A percentile compares a stretch with the other conserved stretches of the same genome.
phyloP scores from a whole-genome alignment of 129 eudicot species.

The Artemisia tridentata region DNA sequence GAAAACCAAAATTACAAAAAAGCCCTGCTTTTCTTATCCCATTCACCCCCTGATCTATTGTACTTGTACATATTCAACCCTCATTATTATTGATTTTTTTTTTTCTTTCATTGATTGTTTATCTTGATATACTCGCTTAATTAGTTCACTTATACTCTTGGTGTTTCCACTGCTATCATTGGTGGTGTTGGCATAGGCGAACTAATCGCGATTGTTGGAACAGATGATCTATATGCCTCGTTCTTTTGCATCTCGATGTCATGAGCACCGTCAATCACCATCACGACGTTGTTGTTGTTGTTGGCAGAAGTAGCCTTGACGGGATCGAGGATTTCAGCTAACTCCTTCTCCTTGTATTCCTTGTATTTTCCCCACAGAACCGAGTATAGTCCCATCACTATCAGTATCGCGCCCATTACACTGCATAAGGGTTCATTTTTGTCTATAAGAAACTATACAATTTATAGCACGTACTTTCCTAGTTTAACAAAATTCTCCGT shows the following conservation, averaged over 20 bases:
- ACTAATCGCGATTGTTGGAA: slow-evolving; percentile 51
- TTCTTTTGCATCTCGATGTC: slow-evolving; percentile 46
- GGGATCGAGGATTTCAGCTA: slow-evolving; percentile 53
- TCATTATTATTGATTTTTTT: slow-evolving; percentile 10
- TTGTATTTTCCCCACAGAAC: slow-evolving; percentile 98
- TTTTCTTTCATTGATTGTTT: background rate
- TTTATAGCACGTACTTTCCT: background rate
- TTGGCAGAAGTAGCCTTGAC: slow-evolving; percentile 38
- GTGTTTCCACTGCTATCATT: slow-evolving; percentile 74
- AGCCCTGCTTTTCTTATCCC: slow-evolving; percentile 27
- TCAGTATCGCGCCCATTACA: slow-evolving; percentile 68
- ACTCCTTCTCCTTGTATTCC: slow-evolving; percentile 73
- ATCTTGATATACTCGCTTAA: background rate
- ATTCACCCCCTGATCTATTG: slow-evolving; percentile 31
- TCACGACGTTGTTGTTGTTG: slow-evolving; percentile 24
- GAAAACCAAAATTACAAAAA: slow-evolving; percentile 45
- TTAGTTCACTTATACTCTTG: slow-evolving; percentile 32
- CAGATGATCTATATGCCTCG: slow-evolving; percentile 24
- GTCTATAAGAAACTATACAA: background rate
- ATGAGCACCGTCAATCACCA: slow-evolving; percentile 37
- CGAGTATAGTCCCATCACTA: slow-evolving; percentile 81
- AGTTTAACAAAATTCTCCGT: too few species aligned
- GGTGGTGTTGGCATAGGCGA: slow-evolving; percentile 58
- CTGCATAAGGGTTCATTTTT: slow-evolving; percentile 31
- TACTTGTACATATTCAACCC: slow-evolving; percentile 30